Evolutionary conservation across 2,329 filamentous ascomycete genomes (phyloP), one percentile per base, ranked within the genome.

Genomic region (Paecilomyces variotii): DNA sequence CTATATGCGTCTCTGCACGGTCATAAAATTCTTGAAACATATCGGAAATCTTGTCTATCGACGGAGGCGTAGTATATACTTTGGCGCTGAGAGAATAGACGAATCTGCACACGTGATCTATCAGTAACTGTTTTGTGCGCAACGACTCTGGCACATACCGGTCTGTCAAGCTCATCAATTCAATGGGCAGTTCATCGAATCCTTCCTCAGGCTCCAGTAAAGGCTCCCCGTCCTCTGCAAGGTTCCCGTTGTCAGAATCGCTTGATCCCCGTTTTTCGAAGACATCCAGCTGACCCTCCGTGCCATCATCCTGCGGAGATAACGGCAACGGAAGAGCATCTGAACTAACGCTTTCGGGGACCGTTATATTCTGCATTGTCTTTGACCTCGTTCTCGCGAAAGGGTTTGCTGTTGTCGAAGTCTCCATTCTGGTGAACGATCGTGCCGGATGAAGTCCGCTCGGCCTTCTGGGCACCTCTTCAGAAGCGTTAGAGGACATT

Each of bases 11-110:
- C 10, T 91, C 88, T 25, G 92, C 90, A 58, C 87, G 83, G 50
- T 83, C 79, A 71, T 99, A 99, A 73, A 97, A 99, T 59, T 96
- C 91, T 74, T 99, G 94, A 71, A 97, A 97, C 56, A 94, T 81
- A n/a, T 84, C 82, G 7, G 91, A 88, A 14, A 97, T 82, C 62
- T 84, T 87, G 54, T 96, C 91, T 68, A 95, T 88, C 53, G 84
- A 89, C 0, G 94, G 87, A 4, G 94, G 94, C 4, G 86, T 87
- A 2, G 89, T 84, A 68, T 97, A 89, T 32, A 95, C 87, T 79
- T 90, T 96, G 66, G 90, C 90, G 54, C 86, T 89, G 27, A 99
- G 79, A 5, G 91, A 93, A 61, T 96, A 91, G 68, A 97, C 87
- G 71, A 99, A 99, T 70, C 91, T 94, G 68, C 53, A 45, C 27